Evolutionary conservation across 1,284 basidiomycete genomes (phyloP), one percentile per base, ranked within the genome.

Genomic region (Boletus albobrunnescens): DNA sequence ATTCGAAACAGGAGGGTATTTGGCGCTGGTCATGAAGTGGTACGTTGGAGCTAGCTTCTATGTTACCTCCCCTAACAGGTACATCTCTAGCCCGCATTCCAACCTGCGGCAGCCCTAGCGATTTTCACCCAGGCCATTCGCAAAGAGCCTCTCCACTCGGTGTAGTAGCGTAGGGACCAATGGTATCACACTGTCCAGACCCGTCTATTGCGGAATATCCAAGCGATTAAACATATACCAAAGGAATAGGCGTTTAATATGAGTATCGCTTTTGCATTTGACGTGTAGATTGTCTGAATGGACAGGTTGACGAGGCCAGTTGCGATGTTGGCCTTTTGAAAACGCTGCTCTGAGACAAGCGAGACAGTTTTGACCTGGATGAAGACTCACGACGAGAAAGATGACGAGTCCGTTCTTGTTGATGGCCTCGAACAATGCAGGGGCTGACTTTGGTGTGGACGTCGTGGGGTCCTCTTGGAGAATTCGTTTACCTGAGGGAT

Each of bases 291-390:
- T 5, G 93, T 97, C 56, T 73, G 67, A 53, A 94, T 75, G 1
- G 77, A 75, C 17, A 98, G 58, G 64, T 98, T 99, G 52, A 96
- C 73, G 14, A 90, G 53, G 0, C 95, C 95, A 0, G 95, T 99
- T 22, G 81, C 65, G 0, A 96, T 65, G 64, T 99, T 99, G 0
- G 93, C 89, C 88, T 93, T 56, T 1, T n/a, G n/a, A 35, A 6
- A 9, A 31, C 44, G 13, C 30, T 30, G 39, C 12, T 47, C 28
- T 53, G 19, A 49, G 31, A 27, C 16, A 16, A 20, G n/a, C 36
- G 2, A 23, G 10, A 2, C 13, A 0, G 14, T n/a, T 16, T 20
- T 22, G 17, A 35, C 16, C 44, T n/a, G 12, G 31, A 83, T 52
- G 51, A 87, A 89, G 13, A 87, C 87, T 56, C 57, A 93, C 93